A percentile compares a stretch with the other conserved stretches of the same genome.
phyloP scores from a whole-genome alignment of 2,329 filamentous ascomycete genomes.

The Clarireedia sp. region DNA sequence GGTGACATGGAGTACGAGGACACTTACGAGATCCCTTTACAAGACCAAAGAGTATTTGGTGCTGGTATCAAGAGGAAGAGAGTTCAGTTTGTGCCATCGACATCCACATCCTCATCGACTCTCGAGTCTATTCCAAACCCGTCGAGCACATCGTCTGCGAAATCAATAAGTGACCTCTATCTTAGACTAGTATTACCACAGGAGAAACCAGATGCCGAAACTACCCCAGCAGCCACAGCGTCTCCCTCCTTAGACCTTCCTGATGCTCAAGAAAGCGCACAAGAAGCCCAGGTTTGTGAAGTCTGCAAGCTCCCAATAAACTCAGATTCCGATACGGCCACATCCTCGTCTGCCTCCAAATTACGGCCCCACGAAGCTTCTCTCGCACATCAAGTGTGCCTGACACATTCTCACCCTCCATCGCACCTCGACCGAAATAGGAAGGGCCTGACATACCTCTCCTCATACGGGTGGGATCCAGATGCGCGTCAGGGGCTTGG shows the following conservation, averaged over 20 bases:
- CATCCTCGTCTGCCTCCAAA: slow-evolving; percentile 1
- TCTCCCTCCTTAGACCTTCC: not conserved
- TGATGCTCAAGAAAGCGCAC: not conserved
- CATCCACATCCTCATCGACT: slow-evolving; percentile 19
- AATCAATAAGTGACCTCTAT: slow-evolving; percentile 46
- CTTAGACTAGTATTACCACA: slow-evolving; percentile 52
- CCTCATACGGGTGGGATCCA: slow-evolving; percentile 65
- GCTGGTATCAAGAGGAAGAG: slow-evolving; percentile 54
- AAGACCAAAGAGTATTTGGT: slow-evolving; percentile 52
- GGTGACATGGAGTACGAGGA: slow-evolving; percentile 37
- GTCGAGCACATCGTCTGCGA: slow-evolving; percentile 17
- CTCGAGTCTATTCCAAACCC: slow-evolving; percentile 23
- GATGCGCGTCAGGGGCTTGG: slow-evolving; percentile 68
- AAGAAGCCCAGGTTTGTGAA: slow-evolving; percentile 36
- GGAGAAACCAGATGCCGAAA: slow-evolving; percentile 2
- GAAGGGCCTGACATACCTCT: slow-evolving; percentile 60
- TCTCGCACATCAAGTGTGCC: slow-evolving; percentile 63
- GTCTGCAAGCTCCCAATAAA: slow-evolving; percentile 49
- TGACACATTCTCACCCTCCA: slow-evolving; percentile 63
- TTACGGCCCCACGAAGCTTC: slow-evolving; percentile 46
- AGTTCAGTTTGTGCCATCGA: slow-evolving; percentile 47
- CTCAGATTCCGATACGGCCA: not conserved
- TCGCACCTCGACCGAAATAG: slow-evolving; percentile 62
- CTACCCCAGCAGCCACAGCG: not conserved
- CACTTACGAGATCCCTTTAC: slow-evolving; percentile 48